phyloP scores from a whole-genome alignment of 176 grass and related monocot genomes.

The Stipa capillata region DNA sequence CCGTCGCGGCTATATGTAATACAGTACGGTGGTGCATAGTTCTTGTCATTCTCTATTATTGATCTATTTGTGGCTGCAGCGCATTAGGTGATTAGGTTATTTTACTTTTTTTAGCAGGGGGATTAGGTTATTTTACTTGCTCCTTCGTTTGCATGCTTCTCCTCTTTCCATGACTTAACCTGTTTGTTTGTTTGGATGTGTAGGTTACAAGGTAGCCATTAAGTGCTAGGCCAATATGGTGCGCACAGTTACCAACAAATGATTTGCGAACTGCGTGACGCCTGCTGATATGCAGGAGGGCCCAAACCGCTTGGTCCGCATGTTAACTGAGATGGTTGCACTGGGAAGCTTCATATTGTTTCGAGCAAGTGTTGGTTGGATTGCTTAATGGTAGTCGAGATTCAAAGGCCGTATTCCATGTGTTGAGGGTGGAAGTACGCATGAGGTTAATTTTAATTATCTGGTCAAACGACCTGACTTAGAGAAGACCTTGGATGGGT shows the following conservation, averaged over 20 bases:
- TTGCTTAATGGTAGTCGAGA: not conserved
- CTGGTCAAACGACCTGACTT: not conserved
- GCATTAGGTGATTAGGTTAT: conserved; percentile 35
- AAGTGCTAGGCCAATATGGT: conserved; percentile 24
- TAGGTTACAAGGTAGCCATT: conserved; percentile 45
- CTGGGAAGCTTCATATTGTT: not conserved
- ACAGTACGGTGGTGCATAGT: conserved; percentile 3
- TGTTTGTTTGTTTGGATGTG: conserved; percentile 28
- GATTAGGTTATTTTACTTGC: conserved; percentile 37
- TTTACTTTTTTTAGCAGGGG: conserved; percentile 25
- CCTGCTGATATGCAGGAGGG: not conserved
- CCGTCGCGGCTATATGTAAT: conserved; percentile 30
- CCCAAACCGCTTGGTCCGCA: not conserved
- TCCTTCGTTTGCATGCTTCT: conserved; percentile 45
- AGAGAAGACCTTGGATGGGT: not conserved
- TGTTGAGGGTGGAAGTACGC: not conserved
- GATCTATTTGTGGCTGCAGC: conserved; percentile 29
- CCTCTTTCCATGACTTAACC: conserved; percentile 14
- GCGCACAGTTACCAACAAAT: conserved; percentile 13
- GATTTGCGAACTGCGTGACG: not conserved
- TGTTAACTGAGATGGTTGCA: conserved; percentile 6
- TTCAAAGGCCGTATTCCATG: not conserved
- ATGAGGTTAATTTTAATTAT: not conserved
- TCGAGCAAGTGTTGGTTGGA: not conserved
- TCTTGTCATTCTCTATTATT: conserved; percentile 42